phyloP scores from a whole-genome alignment of 2,329 filamentous ascomycete species.

The Berkeleyomyces basicola region DNA sequence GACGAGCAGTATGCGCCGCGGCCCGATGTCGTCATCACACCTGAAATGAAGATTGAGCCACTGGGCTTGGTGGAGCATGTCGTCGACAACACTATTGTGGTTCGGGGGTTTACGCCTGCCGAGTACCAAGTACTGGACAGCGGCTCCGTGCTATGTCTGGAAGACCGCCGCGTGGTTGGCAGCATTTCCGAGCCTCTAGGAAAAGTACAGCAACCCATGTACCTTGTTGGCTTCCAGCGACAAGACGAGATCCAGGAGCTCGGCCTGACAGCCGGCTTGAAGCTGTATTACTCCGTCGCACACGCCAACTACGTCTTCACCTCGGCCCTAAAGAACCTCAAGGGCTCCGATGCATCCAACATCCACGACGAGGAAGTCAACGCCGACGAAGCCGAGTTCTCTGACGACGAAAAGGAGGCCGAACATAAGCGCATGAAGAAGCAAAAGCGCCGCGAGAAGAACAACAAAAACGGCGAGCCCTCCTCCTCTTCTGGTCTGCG shows the following conservation, averaged over 20 bases:
- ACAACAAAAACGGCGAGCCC: conserved; percentile 18
- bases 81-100: conserved; percentile 61
- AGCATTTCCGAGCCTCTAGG: conserved; percentile 75
- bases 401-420: conserved; percentile 86
- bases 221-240: conserved; percentile 61
- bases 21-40: conserved; percentile 62
- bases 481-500: conserved; percentile 19
- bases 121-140: conserved; percentile 73
- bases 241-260: conserved; percentile 49
- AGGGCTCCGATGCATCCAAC: conserved; percentile 89
- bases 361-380: conserved; percentile 81
- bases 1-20: conserved; percentile 48
- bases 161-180: conserved; percentile 60
- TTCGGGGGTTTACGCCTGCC: conserved; percentile 63
- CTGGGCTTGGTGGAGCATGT: conserved; percentile 62
- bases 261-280: conserved; percentile 50
- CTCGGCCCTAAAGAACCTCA: conserved; percentile 57
- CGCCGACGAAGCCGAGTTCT: conserved; percentile 84
- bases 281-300: conserved; percentile 59
- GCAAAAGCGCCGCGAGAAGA: conserved; percentile 40
- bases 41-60: conserved; percentile 58
- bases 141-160: conserved; percentile 67
- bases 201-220: conserved; percentile 69
- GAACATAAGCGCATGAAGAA: conserved; percentile 59
- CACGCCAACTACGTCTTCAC: conserved; percentile 81